phyloP scores from a whole-genome alignment of 306 rosid genomes.

The Rubus parviflorus region DNA sequence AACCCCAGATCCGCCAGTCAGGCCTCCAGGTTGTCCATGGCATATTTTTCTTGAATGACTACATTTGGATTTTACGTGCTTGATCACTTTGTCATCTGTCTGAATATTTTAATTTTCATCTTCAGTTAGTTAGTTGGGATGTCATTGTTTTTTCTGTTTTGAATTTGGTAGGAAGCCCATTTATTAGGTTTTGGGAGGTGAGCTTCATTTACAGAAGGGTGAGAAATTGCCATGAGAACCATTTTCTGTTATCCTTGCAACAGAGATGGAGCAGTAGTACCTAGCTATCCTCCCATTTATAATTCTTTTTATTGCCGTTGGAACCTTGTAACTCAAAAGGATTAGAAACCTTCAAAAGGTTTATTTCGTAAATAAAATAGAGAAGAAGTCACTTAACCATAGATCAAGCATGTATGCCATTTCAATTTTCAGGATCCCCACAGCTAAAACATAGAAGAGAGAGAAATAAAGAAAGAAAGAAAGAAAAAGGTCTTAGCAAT shows the following conservation, averaged over 20 bases:
- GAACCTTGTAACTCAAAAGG: neutral
- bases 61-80: neutral
- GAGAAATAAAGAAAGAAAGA: too few species aligned
- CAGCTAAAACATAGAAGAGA: neutral
- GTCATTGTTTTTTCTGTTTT: neutral
- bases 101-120: neutral
- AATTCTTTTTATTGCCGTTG: neutral
- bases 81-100: neutral
- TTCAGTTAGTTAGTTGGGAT: neutral
- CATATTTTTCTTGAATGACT: neutral
- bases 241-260: neutral
- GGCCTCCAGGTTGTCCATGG: constrained; percentile 55
- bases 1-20: constrained; percentile 54
- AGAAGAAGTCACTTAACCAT: neutral
- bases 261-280: neutral
- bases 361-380: neutral
- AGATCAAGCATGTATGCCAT: neutral
- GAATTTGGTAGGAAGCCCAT: constrained; percentile 1
- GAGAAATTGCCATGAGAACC: neutral
- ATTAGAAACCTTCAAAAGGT: neutral
- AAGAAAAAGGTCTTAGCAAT: neutral
- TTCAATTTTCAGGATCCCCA: neutral
- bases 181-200: neutral
- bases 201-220: neutral
- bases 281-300: neutral